Percentiles rank a stretch among this genome's conserved stretches.
Conservation (phyloP, 257 asterid genomes). For the Fraxinus pennsylvanica region DNA sequence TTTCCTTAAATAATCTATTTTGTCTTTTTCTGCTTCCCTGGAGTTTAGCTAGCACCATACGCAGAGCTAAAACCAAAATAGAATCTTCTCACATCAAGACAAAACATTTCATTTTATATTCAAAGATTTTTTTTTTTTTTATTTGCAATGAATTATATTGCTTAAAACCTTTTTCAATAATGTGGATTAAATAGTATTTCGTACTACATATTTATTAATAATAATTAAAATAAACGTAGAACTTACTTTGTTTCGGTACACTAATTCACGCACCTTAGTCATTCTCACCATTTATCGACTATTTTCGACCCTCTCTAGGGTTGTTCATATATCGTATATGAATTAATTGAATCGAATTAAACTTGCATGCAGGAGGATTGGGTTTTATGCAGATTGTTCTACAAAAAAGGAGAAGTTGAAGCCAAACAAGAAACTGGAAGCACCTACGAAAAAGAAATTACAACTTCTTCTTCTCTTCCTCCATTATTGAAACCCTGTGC, state of each 20-base stretch:
- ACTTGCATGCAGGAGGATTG: constrained; percentile 65
- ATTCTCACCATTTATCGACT: no score
- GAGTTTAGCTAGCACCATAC: constrained; percentile 11
- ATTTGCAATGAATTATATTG: no score
- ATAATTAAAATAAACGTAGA: no score
- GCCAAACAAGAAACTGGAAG: constrained; percentile 34
- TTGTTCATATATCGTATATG: neutral
- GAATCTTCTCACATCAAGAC: constrained; percentile 28
- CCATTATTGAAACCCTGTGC: constrained; percentile 55
- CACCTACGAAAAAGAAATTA: constrained; percentile 1
- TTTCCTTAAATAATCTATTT: constrained; percentile 3
- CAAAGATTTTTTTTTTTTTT: no score
- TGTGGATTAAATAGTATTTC: no score
- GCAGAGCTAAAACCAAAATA: neutral
- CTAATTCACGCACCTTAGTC: no score
- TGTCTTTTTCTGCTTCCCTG: constrained; percentile 29
- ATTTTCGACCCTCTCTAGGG: no score
- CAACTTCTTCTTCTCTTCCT: constrained; percentile 30
- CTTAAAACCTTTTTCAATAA: neutral
- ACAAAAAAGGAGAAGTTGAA: constrained; percentile 50
- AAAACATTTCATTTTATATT: neutral
- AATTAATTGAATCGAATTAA: neutral
- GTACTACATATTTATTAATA: no score
- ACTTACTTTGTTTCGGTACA: no score
- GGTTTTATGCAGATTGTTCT: constrained; percentile 83